phyloP scores from a whole-genome alignment of 2,329 filamentous ascomycete genomes.

The Fusarium sterilihyphosum region DNA sequence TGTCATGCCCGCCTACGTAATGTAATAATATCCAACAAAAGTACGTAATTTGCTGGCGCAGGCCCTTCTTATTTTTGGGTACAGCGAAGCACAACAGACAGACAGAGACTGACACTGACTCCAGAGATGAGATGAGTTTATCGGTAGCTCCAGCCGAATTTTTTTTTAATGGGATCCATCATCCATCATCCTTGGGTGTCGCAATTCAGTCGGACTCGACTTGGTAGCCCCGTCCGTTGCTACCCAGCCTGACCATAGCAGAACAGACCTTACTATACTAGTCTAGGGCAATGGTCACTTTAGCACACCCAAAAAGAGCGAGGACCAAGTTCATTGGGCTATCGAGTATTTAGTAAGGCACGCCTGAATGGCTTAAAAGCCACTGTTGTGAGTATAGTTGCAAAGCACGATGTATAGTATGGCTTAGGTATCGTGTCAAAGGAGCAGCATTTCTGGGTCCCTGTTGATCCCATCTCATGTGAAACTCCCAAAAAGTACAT shows the following conservation, averaged over 20 bases:
- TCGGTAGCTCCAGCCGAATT: slow-evolving; percentile 7
- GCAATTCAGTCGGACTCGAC: slow-evolving; percentile 18
- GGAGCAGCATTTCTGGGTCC: neutral
- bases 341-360: slow-evolving; percentile 29
- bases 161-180: slow-evolving; percentile 3
- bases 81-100: neutral
- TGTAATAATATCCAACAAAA: slow-evolving; percentile 1
- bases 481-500: slow-evolving; percentile 11
- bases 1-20: slow-evolving; percentile 4
- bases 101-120: neutral
- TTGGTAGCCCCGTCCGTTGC: slow-evolving; percentile 16
- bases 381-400: neutral
- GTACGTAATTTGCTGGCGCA: slow-evolving; percentile 33
- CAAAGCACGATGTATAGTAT: neutral
- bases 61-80: slow-evolving; percentile 21
- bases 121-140: slow-evolving; percentile 13
- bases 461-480: slow-evolving; percentile 19
- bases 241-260: slow-evolving; percentile 6
- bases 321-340: neutral
- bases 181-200: slow-evolving; percentile 9
- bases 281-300: neutral
- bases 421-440: neutral
- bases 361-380: slow-evolving; percentile 16
- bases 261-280: neutral
- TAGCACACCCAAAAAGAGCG: slow-evolving; percentile 9